Evolutionary conservation across 345 rosid species (phyloP).

Genomic region (Salix caprea): DNA sequence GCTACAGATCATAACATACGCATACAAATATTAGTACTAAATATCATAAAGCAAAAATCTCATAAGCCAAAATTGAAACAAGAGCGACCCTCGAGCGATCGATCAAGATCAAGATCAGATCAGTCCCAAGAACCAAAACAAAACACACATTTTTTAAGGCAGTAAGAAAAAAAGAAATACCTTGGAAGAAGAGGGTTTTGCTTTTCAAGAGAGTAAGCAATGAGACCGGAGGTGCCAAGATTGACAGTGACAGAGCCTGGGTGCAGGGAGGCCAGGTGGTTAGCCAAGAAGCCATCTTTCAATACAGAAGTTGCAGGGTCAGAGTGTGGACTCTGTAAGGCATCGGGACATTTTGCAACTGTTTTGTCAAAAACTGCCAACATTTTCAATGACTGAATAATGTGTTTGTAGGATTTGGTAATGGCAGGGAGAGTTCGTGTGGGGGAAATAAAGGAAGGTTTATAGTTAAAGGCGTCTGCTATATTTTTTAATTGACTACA

Average conservation of each 20-base stretch:
- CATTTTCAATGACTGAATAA: constrained; percentile 34
- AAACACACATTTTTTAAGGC: background rate
- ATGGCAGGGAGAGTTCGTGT: background rate
- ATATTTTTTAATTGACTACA: background rate
- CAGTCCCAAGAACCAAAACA: background rate
- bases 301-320: constrained; percentile 44
- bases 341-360: constrained; percentile 80
- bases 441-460: too few relatives aligned
- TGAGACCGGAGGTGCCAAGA: constrained; percentile 68
- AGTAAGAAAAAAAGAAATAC: constrained; percentile 23
- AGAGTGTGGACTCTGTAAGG: constrained; percentile 53
- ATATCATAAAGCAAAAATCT: constrained; percentile 1
- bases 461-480: background rate
- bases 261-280: constrained; percentile 49
- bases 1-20: background rate
- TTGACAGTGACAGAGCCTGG: constrained; percentile 62
- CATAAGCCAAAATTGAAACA: background rate
- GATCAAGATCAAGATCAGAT: constrained; percentile 16
- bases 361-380: constrained; percentile 82
- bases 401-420: background rate
- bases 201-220: constrained; percentile 64
- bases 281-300: constrained; percentile 60
- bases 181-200: constrained; percentile 91
- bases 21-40: background rate
- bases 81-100: background rate